These are phyloP conservation scores for Globisporangium spiculum DNA, from an alignment of 352 stramenopile species.

Conservation along the genomic window DNA sequence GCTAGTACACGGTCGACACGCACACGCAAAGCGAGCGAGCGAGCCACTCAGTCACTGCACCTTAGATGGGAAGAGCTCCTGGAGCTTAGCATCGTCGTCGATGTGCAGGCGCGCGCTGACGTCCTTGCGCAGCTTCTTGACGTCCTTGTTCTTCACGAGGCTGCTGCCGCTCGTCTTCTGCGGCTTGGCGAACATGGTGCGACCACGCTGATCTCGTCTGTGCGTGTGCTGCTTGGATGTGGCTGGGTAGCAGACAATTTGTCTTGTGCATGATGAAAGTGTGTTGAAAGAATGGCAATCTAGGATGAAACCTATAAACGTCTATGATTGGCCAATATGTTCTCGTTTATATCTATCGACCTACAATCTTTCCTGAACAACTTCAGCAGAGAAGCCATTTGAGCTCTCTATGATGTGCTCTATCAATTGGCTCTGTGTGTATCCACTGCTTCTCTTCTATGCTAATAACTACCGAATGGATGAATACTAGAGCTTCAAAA, in stretches of 20 bases:
- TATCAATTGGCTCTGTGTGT: not conserved
- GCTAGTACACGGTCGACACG: not conserved
- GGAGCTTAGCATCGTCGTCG: conserved; percentile 37
- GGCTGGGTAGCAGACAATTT: not conserved
- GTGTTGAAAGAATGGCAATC: not conserved
- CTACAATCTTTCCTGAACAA: not conserved
- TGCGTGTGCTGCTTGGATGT: not conserved
- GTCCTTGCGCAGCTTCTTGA: conserved; percentile 81
- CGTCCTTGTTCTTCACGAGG: conserved; percentile 83
- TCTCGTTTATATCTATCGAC: not conserved
- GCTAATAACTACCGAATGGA: not conserved
- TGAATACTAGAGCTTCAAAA: not conserved
- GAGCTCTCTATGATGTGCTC: not conserved
- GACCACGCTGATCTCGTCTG: not conserved
- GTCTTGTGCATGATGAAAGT: not conserved
- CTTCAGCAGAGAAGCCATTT: no score
- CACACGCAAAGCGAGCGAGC: not conserved
- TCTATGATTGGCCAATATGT: not conserved
- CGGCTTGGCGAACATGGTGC: conserved; percentile 80
- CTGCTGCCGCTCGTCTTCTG: conserved; percentile 74
- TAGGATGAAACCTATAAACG: not conserved
- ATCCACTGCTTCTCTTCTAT: not conserved
- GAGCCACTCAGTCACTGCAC: conserved; percentile 7
- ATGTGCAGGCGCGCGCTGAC: conserved; percentile 34
- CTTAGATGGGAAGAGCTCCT: conserved; percentile 47